Base-by-base conservation (phyloP, 768 basidiomycete genomes). In the Chalciporus piperatus region DNA sequence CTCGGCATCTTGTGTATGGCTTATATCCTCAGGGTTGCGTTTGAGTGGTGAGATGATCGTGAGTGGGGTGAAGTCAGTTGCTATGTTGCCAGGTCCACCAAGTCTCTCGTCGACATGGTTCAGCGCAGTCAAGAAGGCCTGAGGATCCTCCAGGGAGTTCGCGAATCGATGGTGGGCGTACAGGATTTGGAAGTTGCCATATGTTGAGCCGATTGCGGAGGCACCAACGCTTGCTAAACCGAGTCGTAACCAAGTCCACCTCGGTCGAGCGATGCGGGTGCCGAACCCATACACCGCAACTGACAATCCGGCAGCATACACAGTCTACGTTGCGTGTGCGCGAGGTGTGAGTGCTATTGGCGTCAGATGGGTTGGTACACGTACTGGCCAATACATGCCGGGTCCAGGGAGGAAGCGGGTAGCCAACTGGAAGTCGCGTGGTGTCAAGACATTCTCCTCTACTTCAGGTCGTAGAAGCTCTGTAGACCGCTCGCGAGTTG, bases 401-500 rank as follows among this genome's bases (percentile, higher is more conserved):
- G 62, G 58, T 35, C 75, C 76, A 33, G 83, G 77, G 23, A 83
- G 66, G 70, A 86, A 87, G 23, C 62, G 62, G 50, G 73, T 61
- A 4, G 84, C 79, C 11, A 76, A 64, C 0, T 84, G 73, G 63
- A 78, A 86, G 72, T 88, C 85, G 48, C 74, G 76, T 17, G 58
- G 60, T 17, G 68, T 58, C 16, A 69, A 42, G 23, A 64, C 48
- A 4, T 53, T 55, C 14, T 58, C 66, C 27, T 69, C 69, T 13
- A 71, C 47, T 40, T 69, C 68, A 10, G 67, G 67, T 5, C 56
- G 61, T 25, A 69, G 44, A 40, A 71, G 67, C 41, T 69, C 69
- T 41, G 51, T 48, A 0, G 67, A 58, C n/a, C 57, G 60, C 47
- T 69, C 58, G 30, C 71, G 74, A 12, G 74, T 72, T 41, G 58